Base-by-base conservation (phyloP, 192 early-diverging fungal species). In the Backusella circina region DNA sequence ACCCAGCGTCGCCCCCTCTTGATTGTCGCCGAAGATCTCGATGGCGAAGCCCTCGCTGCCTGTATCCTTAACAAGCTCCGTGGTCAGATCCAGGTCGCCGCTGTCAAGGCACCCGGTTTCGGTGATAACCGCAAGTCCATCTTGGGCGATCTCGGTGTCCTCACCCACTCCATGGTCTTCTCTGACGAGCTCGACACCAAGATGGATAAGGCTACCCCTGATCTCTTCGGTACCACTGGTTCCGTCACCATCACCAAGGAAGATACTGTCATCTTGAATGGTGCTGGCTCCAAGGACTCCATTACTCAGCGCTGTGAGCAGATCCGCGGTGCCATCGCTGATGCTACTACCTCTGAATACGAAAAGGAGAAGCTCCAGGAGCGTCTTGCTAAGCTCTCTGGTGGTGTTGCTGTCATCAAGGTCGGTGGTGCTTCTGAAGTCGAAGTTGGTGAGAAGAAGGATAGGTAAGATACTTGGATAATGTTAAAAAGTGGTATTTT, bases 371-470 rank as follows among this genome's bases (percentile, higher is more conserved):
- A 99, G 89, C 89, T 99, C 77, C 96, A 99, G 86, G 98, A 99
- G 87, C 94, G 98, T 77, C 91, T 99, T 81, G 98, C 98, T 78
- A 99, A 99, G 86, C 86, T 99, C 26, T 93, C 92, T 65, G 96
- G 96, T 70, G 98, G 98, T 88, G 98, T 99, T 67, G 98, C 98
- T 68, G 98, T 99, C 77, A 99, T 99, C 83, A 96, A 95, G 83
- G 97, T 99, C 41, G 98, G 98, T 72, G 98, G 98, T 37, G 80
- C 93, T 36, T 97, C 96, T 30, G 98, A 99, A 86, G 95, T 99
- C 70, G 98, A 99, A 87, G 98, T 99, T 33, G 97, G 97, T 68
- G 98, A 99, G 86, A 99, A 99, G 95, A 99, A 99, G 91, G 98
- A 99, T 41, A 74, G 73, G 73, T 74, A 74, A 74, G n/a, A 10